Percentiles rank a stretch among this genome's conserved stretches.
Evolutionary conservation across 2,329 filamentous ascomycete genomes (phyloP).

Genomic region (Nigrospora oryzae): DNA sequence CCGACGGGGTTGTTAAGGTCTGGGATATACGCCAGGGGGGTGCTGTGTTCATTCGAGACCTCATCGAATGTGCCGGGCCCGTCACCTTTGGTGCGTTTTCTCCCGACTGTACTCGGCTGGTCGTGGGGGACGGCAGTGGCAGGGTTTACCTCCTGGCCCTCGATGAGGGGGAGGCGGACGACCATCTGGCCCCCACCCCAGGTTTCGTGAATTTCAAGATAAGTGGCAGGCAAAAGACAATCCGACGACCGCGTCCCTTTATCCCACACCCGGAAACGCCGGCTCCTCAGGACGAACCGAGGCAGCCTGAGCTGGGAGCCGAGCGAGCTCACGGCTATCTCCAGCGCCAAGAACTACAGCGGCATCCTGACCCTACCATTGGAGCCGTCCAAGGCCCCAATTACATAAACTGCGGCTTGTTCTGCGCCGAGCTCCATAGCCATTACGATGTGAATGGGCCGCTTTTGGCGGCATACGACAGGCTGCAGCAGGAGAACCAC

Average conservation of each 20-base stretch:
- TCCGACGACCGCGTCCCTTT: slow-evolving; percentile 38
- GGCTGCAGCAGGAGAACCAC: slow-evolving; percentile 32
- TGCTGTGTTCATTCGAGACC: slow-evolving; percentile 38
- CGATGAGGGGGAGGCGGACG: slow-evolving; percentile 32
- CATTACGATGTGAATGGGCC: slow-evolving; percentile 31
- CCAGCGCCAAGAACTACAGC: slow-evolving; percentile 26
- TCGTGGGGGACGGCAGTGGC: slow-evolving; percentile 54
- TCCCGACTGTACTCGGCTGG: slow-evolving; percentile 42
- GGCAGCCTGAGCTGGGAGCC: slow-evolving; percentile 16
- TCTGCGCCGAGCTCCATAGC: slow-evolving; percentile 38
- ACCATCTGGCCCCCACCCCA: neutral
- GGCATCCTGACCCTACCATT: slow-evolving; percentile 35
- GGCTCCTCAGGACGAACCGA: slow-evolving; percentile 21
- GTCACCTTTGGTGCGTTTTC: slow-evolving; percentile 53
- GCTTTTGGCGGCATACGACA: slow-evolving; percentile 34
- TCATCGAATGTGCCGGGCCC: slow-evolving; percentile 46
- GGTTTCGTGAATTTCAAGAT: slow-evolving; percentile 26
- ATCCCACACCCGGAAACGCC: slow-evolving; percentile 41
- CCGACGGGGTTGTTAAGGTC: slow-evolving; percentile 53
- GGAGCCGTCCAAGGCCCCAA: slow-evolving; percentile 48
- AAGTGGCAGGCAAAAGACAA: slow-evolving; percentile 16
- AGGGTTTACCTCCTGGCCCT: slow-evolving; percentile 47
- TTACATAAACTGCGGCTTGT: slow-evolving; percentile 39
- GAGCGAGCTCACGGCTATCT: slow-evolving; percentile 24
- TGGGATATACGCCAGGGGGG: slow-evolving; percentile 46